Evolutionary conservation across 2,329 filamentous ascomycete genomes (phyloP).

Genomic region (Paradendryphiella salina): DNA sequence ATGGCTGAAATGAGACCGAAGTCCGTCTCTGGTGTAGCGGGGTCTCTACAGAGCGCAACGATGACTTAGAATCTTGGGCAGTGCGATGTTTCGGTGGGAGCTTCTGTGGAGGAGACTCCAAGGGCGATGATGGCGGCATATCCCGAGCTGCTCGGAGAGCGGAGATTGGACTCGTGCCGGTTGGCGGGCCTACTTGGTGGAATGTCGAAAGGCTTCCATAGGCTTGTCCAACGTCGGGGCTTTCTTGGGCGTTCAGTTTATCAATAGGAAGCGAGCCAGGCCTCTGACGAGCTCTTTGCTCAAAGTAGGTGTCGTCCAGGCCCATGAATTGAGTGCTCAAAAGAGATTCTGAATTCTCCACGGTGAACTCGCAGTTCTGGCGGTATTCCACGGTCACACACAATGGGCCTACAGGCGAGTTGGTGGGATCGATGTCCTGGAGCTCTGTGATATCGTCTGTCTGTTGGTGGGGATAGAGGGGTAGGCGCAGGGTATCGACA

Average conservation of each 20-base stretch:
- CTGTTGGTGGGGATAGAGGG: constrained; percentile 62
- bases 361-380: constrained; percentile 83
- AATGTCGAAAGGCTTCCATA: constrained; percentile 92
- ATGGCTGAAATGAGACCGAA: constrained; percentile 90
- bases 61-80: constrained; percentile 55
- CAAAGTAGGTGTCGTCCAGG: constrained; percentile 83
- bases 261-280: constrained; percentile 74
- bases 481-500: constrained; percentile 71
- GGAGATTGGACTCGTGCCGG: constrained; percentile 84
- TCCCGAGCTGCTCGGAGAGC: constrained; percentile 73
- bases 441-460: constrained; percentile 66
- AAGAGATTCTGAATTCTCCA: constrained; percentile 88
- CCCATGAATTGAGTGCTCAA: constrained; percentile 93
- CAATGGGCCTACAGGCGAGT: constrained; percentile 83
- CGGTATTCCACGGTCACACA: constrained; percentile 82
- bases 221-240: constrained; percentile 70
- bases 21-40: constrained; percentile 65
- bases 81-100: constrained; percentile 52
- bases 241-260: constrained; percentile 54
- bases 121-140: constrained; percentile 55
- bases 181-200: constrained; percentile 71
- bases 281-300: constrained; percentile 68
- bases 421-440: constrained; percentile 76
- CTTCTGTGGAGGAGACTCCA: constrained; percentile 56
- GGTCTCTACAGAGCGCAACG: constrained; percentile 55